Evolutionary conservation across 140 eudicot species (phyloP), one percentile per base, ranked within the genome.

Genomic region (Eryngium alpinum): DNA sequence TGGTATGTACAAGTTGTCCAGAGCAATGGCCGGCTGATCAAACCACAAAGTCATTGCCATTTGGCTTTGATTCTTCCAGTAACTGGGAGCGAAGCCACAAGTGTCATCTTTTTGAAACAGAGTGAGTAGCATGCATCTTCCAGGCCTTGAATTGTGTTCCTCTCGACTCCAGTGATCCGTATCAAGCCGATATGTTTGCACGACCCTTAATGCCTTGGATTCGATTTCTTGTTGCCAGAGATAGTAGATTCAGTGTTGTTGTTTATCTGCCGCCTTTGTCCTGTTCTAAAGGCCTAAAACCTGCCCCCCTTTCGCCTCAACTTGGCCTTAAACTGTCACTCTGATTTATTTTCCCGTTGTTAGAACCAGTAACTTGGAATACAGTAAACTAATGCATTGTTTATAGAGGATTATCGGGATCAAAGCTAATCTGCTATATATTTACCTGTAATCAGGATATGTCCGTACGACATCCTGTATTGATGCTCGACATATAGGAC

Each of bases 401-500:
- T n/a, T 16, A 79, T 34, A 25, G 49, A 44, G 63, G 29, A 22
- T 12, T 10, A 13, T 65, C 82, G 19, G 51, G 56, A 25, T 29
- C 69, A 22, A 63, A 1, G 33, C 19, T 19, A 33, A 53, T 15
- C 18, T 38, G 25, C 7, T 38, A 38, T 1, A 22, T 53, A 33
- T 24, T 24, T 31, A 80, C 83, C 83, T 67, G 59, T 80, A 31
- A 18, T 34, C 65, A 15, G 38, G 32, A 71, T 57, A 56, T 50
- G 92, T 83, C 77, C 83, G 91, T 67, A 92, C 99, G 56, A 91
- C 91, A 83, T 92, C 99, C 28, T 86, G 81, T 62, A 95, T 92
- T 75, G 91, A 93, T 82, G 95, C 92, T 85, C 87, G 87, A 72
- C 97, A 95, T 29, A 91, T 82, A 29, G 99, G 99, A 79, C 99